Percentiles rank a stretch among this genome's conserved stretches.
Evolutionary conservation across 148 eudicot genomes (phyloP).

Genomic region (Dianthus caryophyllus): DNA sequence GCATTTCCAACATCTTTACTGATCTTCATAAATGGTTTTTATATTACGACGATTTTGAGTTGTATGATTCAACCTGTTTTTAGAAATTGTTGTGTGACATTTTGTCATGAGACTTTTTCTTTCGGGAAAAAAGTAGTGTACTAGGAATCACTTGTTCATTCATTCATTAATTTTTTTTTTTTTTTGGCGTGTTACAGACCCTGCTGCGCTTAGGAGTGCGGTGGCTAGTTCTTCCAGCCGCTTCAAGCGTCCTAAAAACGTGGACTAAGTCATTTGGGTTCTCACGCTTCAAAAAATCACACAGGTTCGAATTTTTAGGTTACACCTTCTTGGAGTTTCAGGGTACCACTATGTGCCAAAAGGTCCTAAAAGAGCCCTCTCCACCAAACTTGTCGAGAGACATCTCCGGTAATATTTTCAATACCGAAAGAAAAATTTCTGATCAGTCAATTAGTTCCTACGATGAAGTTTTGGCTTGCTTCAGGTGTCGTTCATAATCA

Average conservation of each 20-base stretch:
- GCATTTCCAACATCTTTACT: too few relatives aligned
- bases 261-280: slow-evolving; percentile 87
- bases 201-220: slow-evolving; percentile 69
- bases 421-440: not conserved
- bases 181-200: slow-evolving; percentile 35
- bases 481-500: slow-evolving; percentile 32
- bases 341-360: slow-evolving; percentile 84
- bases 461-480: slow-evolving; percentile 10
- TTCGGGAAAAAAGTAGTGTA: too few relatives aligned
- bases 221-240: slow-evolving; percentile 82
- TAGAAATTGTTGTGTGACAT: not conserved
- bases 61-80: not conserved
- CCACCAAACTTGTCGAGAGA: slow-evolving; percentile 28
- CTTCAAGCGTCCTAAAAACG: slow-evolving; percentile 57
- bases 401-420: slow-evolving; percentile 18
- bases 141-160: too few relatives aligned
- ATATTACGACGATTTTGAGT: too few relatives aligned
- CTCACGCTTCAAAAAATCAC: slow-evolving; percentile 39
- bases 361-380: slow-evolving; percentile 39
- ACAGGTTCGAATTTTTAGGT: slow-evolving; percentile 52
- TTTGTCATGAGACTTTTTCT: not conserved
- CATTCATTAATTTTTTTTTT: too few relatives aligned
- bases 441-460: not conserved
- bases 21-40: too few relatives aligned
- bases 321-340: slow-evolving; percentile 80